These are phyloP conservation scores for Bryoglossum gracile DNA, from an alignment of 495 filamentous ascomycete genomes.

Conservation along the genomic window DNA sequence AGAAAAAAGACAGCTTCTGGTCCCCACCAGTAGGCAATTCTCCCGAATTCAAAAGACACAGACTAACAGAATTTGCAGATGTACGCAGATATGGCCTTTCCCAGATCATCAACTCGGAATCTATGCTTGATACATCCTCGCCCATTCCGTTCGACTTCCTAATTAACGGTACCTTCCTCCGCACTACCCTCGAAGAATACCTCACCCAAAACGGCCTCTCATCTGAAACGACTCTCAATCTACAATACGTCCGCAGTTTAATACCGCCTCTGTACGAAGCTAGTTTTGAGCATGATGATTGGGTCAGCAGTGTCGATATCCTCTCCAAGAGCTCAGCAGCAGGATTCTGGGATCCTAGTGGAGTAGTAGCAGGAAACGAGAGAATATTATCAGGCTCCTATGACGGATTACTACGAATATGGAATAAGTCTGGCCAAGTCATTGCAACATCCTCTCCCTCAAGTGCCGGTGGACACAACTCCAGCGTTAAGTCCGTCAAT, in stretches of 20 bases:
- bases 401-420: constrained; percentile 79
- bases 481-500: constrained; percentile 70
- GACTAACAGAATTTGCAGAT: constrained; percentile 35
- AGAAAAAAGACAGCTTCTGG: constrained; percentile 43
- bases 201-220: constrained; percentile 79
- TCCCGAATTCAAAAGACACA: too few species aligned
- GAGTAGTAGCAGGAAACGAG: constrained; percentile 44
- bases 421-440: constrained; percentile 77
- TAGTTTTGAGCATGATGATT: constrained; percentile 92
- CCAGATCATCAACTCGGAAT: constrained; percentile 78
- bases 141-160: constrained; percentile 95
- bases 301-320: constrained; percentile 89
- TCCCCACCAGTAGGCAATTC: constrained; percentile 36
- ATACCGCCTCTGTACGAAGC: constrained; percentile 81
- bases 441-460: constrained; percentile 60
- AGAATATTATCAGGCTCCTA: constrained; percentile 83
- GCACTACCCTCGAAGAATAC: constrained; percentile 83
- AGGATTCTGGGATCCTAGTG: constrained; percentile 44
- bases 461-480: constrained; percentile 61
- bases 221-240: constrained; percentile 72
- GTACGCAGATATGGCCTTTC: constrained; percentile 87
- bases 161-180: constrained; percentile 82
- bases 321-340: constrained; percentile 60
- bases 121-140: constrained; percentile 64
- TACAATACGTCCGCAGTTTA: constrained; percentile 88